Evolutionary conservation across 306 rosid species (phyloP).

Genomic region (Aeschynomene evenia): DNA sequence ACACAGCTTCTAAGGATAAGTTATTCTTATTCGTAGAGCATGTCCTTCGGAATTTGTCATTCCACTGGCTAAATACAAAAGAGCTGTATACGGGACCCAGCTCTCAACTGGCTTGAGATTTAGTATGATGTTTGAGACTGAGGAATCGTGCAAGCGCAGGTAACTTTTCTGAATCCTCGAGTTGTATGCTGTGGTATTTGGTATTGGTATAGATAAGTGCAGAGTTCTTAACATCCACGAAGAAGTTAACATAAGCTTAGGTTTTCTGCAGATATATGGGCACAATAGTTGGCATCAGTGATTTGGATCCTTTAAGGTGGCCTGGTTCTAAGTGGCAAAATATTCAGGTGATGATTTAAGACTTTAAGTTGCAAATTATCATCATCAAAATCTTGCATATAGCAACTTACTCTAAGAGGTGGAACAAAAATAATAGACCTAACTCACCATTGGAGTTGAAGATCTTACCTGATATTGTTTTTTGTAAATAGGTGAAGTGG

Average conservation of each 20-base stretch:
- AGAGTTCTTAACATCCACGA: too few species aligned
- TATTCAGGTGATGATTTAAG: constrained; percentile 72
- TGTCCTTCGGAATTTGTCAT: constrained; percentile 96
- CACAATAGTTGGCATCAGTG: constrained; percentile 72
- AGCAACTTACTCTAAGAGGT: too few species aligned
- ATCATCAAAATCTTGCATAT: neutral
- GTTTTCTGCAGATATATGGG: constrained; percentile 82
- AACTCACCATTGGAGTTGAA: neutral
- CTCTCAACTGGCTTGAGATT: constrained; percentile 95
- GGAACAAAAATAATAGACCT: neutral
- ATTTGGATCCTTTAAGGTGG: constrained; percentile 95
- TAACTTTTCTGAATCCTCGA: constrained; percentile 32
- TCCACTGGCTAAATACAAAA: constrained; percentile 72
- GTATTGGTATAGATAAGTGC: too few species aligned
- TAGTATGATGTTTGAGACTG: constrained; percentile 99
- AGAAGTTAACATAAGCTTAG: constrained; percentile 19
- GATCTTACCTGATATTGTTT: neutral
- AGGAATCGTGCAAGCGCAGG: constrained; percentile 98
- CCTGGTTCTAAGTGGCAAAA: constrained; percentile 97
- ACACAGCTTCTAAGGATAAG: too few species aligned
- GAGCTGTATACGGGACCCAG: constrained; percentile 78
- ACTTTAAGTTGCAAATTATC: too few species aligned
- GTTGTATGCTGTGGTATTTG: too few species aligned
- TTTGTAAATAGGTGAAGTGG: constrained; percentile 77
- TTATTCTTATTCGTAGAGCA: constrained; percentile 57